Percentiles rank a stretch among this genome's conserved stretches.
phyloP scores from a whole-genome alignment of 2,329 filamentous ascomycete genomes.

The Cladophialophora bantiana region DNA sequence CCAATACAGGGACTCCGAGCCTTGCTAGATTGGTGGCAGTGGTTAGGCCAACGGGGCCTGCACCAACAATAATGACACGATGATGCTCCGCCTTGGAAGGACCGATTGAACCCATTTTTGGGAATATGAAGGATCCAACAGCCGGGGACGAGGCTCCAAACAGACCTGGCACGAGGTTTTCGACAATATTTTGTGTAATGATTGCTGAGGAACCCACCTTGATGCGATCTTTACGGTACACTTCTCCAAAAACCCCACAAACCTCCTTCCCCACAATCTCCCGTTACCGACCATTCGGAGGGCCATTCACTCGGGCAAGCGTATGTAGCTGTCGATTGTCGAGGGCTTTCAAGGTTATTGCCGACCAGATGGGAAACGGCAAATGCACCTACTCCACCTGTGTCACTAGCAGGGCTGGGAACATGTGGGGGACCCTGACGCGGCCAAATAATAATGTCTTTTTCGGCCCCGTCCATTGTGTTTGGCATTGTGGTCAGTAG shows the following conservation, averaged over 20 bases:
- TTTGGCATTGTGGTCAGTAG: not conserved
- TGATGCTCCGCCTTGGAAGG: constrained; percentile 25
- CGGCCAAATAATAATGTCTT: constrained; percentile 8
- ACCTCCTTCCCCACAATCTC: constrained; percentile 21
- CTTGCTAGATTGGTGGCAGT: constrained; percentile 32
- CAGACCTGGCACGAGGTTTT: not conserved
- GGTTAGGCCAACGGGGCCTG: constrained; percentile 32
- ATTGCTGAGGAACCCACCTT: constrained; percentile 8
- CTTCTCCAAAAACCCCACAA: constrained; percentile 28
- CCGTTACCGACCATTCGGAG: not conserved
- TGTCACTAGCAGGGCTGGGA: not conserved
- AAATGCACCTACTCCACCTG: constrained; percentile 23
- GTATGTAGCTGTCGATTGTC: not conserved
- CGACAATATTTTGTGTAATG: not conserved
- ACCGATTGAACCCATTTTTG: constrained; percentile 21
- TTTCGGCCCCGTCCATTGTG: too few species aligned
- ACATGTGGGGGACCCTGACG: constrained; percentile 11
- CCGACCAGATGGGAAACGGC: constrained; percentile 20
- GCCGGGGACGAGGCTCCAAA: not conserved
- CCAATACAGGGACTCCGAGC: constrained; percentile 29
- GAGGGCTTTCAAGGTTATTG: constrained; percentile 7
- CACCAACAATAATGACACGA: constrained; percentile 32
- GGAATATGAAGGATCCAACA: not conserved
- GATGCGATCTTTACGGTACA: not conserved
- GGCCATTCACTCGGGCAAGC: constrained; percentile 3